A percentile compares a stretch with the other conserved stretches of the same genome.
Conservation (phyloP, 179 eudicot species). For the Spergularia azorica region DNA sequence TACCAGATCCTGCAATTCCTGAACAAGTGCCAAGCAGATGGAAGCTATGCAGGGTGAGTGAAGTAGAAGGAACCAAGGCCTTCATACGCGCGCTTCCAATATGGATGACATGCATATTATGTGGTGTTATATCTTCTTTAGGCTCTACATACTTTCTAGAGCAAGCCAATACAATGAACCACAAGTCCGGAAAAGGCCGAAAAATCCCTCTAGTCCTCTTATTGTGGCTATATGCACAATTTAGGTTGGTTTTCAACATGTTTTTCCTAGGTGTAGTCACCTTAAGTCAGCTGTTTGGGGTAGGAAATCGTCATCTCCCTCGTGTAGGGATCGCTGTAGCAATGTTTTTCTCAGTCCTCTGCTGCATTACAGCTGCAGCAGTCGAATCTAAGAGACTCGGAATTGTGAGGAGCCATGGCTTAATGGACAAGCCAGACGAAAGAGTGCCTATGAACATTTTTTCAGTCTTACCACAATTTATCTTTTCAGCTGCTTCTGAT, state of each 20-base stretch:
- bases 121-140: slow-evolving; percentile 50
- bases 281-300: background rate
- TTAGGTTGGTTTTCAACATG: slow-evolving; percentile 18
- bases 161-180: slow-evolving; percentile 58
- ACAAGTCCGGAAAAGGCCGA: slow-evolving; percentile 37
- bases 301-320: slow-evolving; percentile 25
- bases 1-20: slow-evolving; percentile 17
- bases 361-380: slow-evolving; percentile 59
- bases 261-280: slow-evolving; percentile 10
- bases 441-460: slow-evolving; percentile 54
- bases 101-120: slow-evolving; percentile 53
- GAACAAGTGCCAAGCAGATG: slow-evolving; percentile 44
- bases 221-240: slow-evolving; percentile 29
- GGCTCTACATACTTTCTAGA: slow-evolving; percentile 66
- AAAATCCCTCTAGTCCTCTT: slow-evolving; percentile 41
- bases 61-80: slow-evolving; percentile 66
- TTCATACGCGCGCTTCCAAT: slow-evolving; percentile 51
- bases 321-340: slow-evolving; percentile 44
- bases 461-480: slow-evolving; percentile 56
- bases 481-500: slow-evolving; percentile 43
- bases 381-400: slow-evolving; percentile 50
- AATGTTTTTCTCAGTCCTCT: slow-evolving; percentile 44
- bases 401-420: slow-evolving; percentile 35
- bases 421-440: slow-evolving; percentile 48
- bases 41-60: slow-evolving; percentile 55